A percentile compares a stretch with the other conserved stretches of the same genome.
Conservation (phyloP, 345 rosid species). For the Mallotus nudiflorus region DNA sequence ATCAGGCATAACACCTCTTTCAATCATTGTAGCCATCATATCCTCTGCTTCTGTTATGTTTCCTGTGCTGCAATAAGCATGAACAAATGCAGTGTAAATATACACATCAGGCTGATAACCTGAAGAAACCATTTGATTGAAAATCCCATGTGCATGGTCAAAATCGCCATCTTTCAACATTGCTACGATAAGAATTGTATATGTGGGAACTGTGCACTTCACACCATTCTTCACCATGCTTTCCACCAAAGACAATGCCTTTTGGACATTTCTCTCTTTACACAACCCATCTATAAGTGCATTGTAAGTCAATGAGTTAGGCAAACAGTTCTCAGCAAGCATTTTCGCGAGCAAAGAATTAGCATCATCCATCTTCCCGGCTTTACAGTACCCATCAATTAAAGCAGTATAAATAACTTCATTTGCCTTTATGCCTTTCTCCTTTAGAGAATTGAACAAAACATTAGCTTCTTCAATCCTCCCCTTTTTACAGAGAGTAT, state of each 20-base stretch:
- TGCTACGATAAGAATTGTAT: conserved; percentile 63
- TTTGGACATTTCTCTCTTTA: conserved; percentile 48
- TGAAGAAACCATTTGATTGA: conserved; percentile 52
- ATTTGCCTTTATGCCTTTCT: conserved; percentile 61
- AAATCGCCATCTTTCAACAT: conserved; percentile 66
- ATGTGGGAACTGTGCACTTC: conserved; percentile 57
- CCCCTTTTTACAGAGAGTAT: conserved; percentile 63
- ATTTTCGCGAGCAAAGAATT: conserved; percentile 54
- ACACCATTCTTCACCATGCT: conserved; percentile 54
- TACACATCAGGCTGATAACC: conserved; percentile 68
- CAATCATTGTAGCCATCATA: conserved; percentile 60
- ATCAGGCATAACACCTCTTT: conserved; percentile 67
- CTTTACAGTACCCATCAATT: conserved; percentile 84
- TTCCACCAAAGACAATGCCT: conserved; percentile 47
- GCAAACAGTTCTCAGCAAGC: conserved; percentile 55
- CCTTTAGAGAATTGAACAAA: conserved; percentile 69
- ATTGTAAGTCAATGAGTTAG: conserved; percentile 68
- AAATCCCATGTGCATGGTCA: conserved; percentile 48
- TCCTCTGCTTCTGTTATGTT: conserved; percentile 66
- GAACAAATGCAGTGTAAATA: conserved; percentile 73
- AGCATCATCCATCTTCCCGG: conserved; percentile 57
- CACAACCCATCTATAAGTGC: conserved; percentile 75
- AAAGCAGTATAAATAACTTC: conserved; percentile 80
- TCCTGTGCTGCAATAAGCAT: conserved; percentile 61
- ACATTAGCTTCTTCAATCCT: conserved; percentile 65